Evolutionary conservation across 176 grass and related monocot genomes (phyloP), one percentile per base, ranked within the genome.

Genomic region (Guadua angustifolia): DNA sequence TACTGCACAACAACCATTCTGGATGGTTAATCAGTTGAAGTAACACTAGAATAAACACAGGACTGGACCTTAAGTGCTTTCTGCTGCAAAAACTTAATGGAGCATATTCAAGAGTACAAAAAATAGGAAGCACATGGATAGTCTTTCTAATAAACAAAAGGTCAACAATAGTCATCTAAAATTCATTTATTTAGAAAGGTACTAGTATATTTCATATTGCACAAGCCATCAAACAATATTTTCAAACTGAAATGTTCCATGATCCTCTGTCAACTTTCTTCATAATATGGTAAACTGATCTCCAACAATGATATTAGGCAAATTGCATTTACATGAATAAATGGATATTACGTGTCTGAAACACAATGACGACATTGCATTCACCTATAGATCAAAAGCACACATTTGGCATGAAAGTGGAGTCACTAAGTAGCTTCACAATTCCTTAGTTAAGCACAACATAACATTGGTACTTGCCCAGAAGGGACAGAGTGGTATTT

Each of bases 31-130:
- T 43, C 68, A 51, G 69, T 71, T 84, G 62, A 64, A 58, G 10
- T 50, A 49, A 51, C 32, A 50, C 55, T 24, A 25, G 15, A 70
- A 58, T 46, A 81, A n/a, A 86, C 32, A 78, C 44, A 29, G 33
- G 45, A 66, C 0, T 66, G 43, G 33, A 74, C 13, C 7, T 17
- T 58, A 22, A 21, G 4, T 40, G 26, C 62, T 60, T 50, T 50
- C 76, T 35, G 1, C 29, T 51, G 10, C 25, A 44, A 45, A 22
- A 60, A 57, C 24, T 7, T 40, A 78, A 43, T 18, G 18, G 2
- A 35, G 7, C 12, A 26, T 39, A 73, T 55, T 21, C 22, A 32
- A 53, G 36, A 56, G 16, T 39, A 68, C 5, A 32, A 21, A 76
- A 35, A 77, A 46, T 7, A 29, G 3, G 35, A 46, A n/a, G 47